These are phyloP conservation scores for Metschnikowia dekortorum DNA, from an alignment of 805 yeast species.

Conservation along the genomic window DNA sequence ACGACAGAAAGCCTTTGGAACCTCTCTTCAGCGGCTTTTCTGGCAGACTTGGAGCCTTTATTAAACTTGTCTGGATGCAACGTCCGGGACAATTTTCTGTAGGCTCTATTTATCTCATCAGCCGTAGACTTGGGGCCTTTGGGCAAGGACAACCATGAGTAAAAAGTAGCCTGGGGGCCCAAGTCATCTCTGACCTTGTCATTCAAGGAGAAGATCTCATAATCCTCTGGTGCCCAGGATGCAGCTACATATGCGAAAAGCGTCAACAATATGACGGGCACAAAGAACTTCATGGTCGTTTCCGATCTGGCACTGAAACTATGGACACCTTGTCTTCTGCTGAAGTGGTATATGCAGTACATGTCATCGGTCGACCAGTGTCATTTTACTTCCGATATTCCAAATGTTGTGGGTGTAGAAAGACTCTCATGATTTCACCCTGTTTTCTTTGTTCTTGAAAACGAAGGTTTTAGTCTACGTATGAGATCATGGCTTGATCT, in stretches of 20 bases:
- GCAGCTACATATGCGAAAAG: conserved; percentile 28
- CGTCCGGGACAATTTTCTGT: conserved; percentile 63
- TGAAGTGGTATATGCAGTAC: neutral
- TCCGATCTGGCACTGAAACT: neutral
- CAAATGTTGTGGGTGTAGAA: too few relatives aligned
- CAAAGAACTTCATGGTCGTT: conserved; percentile 9
- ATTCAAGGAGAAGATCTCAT: conserved; percentile 73
- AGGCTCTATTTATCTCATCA: conserved; percentile 59
- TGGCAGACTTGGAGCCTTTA: conserved; percentile 23
- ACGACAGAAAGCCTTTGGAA: conserved; percentile 76
- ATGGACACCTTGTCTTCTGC: neutral
- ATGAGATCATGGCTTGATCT: neutral
- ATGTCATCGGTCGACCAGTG: neutral
- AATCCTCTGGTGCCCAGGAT: conserved; percentile 61
- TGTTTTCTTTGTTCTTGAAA: too few relatives aligned
- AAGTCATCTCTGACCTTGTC: conserved; percentile 60
- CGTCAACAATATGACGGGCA: conserved; percentile 13
- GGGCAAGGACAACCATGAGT: conserved; percentile 57
- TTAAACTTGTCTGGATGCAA: conserved; percentile 81
- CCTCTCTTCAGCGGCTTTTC: conserved; percentile 56
- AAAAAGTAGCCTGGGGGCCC: conserved; percentile 60
- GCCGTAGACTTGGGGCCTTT: conserved; percentile 43
- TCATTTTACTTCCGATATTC: neutral
- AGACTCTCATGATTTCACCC: too few relatives aligned
- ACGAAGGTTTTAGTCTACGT: too few relatives aligned